Evolutionary conservation across 23 red algal species (phyloP), one percentile per base, ranked within the genome.

Genomic region (Gracilaria vermiculophylla): DNA sequence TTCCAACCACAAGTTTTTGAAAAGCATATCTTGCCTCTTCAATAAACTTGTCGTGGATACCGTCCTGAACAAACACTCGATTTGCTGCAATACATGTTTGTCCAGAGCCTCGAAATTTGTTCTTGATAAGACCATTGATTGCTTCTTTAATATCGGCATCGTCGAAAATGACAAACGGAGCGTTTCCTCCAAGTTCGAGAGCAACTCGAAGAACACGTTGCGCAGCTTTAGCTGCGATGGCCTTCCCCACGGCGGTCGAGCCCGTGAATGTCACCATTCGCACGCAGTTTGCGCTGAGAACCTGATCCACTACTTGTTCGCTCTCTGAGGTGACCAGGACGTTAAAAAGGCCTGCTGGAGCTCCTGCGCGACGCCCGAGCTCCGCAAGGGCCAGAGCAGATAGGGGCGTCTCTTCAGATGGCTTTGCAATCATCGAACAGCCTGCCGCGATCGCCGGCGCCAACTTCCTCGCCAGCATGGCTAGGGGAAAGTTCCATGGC

Each of bases 261-360:
- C 97, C 97, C 8, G 97, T 99, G 78, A 99, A 99, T 47, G 93
- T 87, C 37, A 99, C 74, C 85, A 92, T 95, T 24, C 91, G 60
- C 16, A 99, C 80, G 17, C 43, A 41, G 21, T 43, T 53, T 56
- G 62, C 45, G 9, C 34, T 71, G 16, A 89, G 48, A 16, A 95
- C 37, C 25, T 48, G 41, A 45, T 91, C 93, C 17, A 91, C 89
- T 21, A 95, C 84, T 29, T 47, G 35, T 25, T 85, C 53, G 20
- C 66, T 78, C 25, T 74, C 47, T 8, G 72, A 48, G 35, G 73
- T 67, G 17, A 80, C 77, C 37, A 99, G 40, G 24, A 94, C 97
- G 52, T 95, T 99, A 52, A 94, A 77, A 3, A 95, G 55, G 47
- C 97, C 97, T 35, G 70, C 47, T 15, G 83, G 88, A 24, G 83